Base-by-base conservation (phyloP, 176 grass and related monocot species). In the Eleusine coracana region DNA sequence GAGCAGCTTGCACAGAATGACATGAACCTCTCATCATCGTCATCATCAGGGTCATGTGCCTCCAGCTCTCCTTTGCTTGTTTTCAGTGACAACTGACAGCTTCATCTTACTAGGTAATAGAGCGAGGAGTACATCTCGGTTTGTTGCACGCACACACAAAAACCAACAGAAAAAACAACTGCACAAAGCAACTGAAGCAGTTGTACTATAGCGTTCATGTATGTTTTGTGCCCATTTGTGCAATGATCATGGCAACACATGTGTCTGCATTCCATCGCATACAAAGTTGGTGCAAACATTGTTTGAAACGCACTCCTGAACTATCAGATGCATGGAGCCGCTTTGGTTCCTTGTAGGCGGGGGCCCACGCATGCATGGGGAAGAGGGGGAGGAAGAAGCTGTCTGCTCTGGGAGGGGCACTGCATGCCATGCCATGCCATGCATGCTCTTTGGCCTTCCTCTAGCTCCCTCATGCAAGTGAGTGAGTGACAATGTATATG, bases 371-470 rank as follows among this genome's bases (percentile, higher is more conserved):
- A 51, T 62, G 76, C 20, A 66, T 63, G 39, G 61, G 37, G 21
- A 6, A 6, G 21, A 1, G 41, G 8, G 8, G 18, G 49, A 59
- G 40, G 50, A 18, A 52, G 80, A 66, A 31, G 49, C 74, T 94
- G 92, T 92, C 92, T 89, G 92, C 89, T 89, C 84, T 82, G 77
- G 37, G 81, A 85, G 89, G 77, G 78, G 92, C 89, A 92, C 68
- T 75, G 46, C 84, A 76, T 91, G 20, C 58, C 2, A 45, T 45
- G 44, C 44, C 44, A 45, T 45, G 21, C 56, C 21, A 7, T 17
- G 36, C 66, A 41, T 56, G 31, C 77, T 18, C 77, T 68, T 63
- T 16, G 78, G 74, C 81, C 71, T 66, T 65, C 10, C 21, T 17
- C 51, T 1, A 15, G 16, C 51, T 12, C 63, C 71, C 83, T 89